Evolutionary conservation across 2,329 filamentous ascomycete species (phyloP), one percentile per base, ranked within the genome.

Genomic region (Xylariaceae sp.): DNA sequence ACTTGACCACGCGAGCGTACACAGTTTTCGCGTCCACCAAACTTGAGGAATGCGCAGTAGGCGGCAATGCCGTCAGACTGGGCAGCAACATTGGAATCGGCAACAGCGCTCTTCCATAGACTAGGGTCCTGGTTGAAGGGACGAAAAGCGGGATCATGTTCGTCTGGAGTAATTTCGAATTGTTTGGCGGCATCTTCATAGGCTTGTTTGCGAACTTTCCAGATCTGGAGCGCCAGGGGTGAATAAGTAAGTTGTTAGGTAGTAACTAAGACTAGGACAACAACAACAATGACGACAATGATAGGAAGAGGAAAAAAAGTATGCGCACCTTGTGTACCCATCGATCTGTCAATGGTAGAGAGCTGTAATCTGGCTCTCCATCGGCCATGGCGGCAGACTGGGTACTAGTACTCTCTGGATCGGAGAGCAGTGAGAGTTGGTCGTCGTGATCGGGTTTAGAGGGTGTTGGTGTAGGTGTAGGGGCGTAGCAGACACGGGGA

Each of bases 121-220:
- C 87, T 79, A 1, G 92, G 82, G 65, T 99, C 95, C 71, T 90
- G 87, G 60, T 95, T 77, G 70, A 98, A 99, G 1, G 94, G 92
- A 66, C 87, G 84, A 68, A 99, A 97, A 31, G 88, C 88, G 11
- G 92, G 87, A 72, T 96, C 90, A 66, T 87, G 84, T 73, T 98
- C 94, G 76, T 93, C 89, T 60, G 91, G 88, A 5, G 93, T 92
- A 56, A 85, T 80, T 72, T 92, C 88, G 74, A 99, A 98, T 65
- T 88, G 85, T 74, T 95, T 93, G 36, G 89, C 86, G 17, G 92
- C 93, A 65, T 95, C 92, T 81, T 99, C 95, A 73, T 98, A 99
- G 50, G 88, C 95, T 71, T 87, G 87, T 78, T 99, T 99, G 70
- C 95, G 86, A 37, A 96, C 93, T 83, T 99, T 99, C 95, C 95